Base-by-base conservation (phyloP, 2,329 filamentous ascomycete genomes). In the Colletotrichum agaves region DNA sequence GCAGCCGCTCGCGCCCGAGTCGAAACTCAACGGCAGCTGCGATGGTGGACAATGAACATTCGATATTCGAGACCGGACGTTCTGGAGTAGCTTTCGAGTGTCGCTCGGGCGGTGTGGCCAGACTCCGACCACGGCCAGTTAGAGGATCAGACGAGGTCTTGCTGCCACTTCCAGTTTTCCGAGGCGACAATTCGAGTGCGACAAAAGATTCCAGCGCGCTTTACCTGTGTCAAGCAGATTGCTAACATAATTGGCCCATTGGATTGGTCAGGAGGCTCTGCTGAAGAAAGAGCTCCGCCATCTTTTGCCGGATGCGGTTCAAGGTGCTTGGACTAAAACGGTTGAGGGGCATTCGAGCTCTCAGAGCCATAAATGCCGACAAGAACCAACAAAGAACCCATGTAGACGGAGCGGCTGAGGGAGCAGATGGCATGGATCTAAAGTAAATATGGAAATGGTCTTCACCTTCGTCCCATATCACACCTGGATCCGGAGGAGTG, bases 401-500 rank as follows among this genome's bases (percentile, higher is more conserved):
- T 31, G 11, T 17, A 35, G 39, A 61, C 23, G 46, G 41, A 50
- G 61, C 53, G 33, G 39, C 55, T 57, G 50, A 47, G 8, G 33
- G 21, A 19, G 39, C 46, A n/a, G 46, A 23, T 64, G 61, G 39
- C 33, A 49, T 55, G 21, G 19, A n/a, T 7, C 6, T 13, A 39
- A 53, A 11, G 1, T 13, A 39, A 53, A 11, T 19, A 39, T 44
- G 27, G 44, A 52, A 56, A 17, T 57, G 19, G 44, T 19, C 43
- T 62, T 62, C 41, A 44, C 46, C 47, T 47, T 58, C 61, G 47
- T 63, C 60, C 27, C 53, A 64, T 53, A n/a, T 57, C 52, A 64
- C 31, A 39, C 63, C 39, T 50, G n/a, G 52, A 59, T 67, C 52
- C 61, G 46, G 46, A 44, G 17, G 61, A 41, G 39, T 53, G 46